These are phyloP conservation scores for Nothophaeocryptopus gaeumannii DNA, from an alignment of 2,329 filamentous ascomycete genomes.

Conservation along the genomic window DNA sequence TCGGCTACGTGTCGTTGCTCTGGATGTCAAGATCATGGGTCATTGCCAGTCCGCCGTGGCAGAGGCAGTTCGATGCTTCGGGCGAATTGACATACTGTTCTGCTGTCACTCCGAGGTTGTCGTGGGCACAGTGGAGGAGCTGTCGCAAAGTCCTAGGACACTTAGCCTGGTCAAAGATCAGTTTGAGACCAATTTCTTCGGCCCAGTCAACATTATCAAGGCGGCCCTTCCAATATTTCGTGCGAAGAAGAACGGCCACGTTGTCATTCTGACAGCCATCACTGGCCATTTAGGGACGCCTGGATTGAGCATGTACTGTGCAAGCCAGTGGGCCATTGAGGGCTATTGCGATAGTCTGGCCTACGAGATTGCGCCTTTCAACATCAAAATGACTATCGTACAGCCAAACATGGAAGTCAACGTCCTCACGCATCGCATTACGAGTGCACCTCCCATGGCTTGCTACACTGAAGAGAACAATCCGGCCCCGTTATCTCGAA, in stretches of 20 bases:
- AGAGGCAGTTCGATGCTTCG: slow-evolving; percentile 79
- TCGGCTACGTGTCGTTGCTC: slow-evolving; percentile 62
- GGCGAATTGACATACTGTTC: slow-evolving; percentile 82
- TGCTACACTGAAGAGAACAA: slow-evolving; percentile 68
- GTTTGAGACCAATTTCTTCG: slow-evolving; percentile 93
- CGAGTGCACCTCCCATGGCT: slow-evolving; percentile 73
- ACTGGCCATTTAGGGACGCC: slow-evolving; percentile 92
- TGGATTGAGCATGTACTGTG: slow-evolving; percentile 84
- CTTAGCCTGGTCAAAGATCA: slow-evolving; percentile 81
- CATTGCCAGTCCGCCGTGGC: slow-evolving; percentile 84
- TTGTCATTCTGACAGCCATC: slow-evolving; percentile 84
- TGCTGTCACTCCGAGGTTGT: slow-evolving; percentile 89
- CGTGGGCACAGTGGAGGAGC: slow-evolving; percentile 86
- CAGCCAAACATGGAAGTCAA: slow-evolving; percentile 93
- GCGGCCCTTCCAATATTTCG: slow-evolving; percentile 78
- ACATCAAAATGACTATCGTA: slow-evolving; percentile 92
- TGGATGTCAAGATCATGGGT: slow-evolving; percentile 59
- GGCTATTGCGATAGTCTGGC: slow-evolving; percentile 92
- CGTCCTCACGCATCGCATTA: slow-evolving; percentile 81
- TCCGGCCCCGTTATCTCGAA: slow-evolving; percentile 74
- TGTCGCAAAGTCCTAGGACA: slow-evolving; percentile 69
- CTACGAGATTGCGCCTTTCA: slow-evolving; percentile 93
- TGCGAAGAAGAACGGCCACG: slow-evolving; percentile 77
- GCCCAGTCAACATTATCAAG: slow-evolving; percentile 93
- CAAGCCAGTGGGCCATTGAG: slow-evolving; percentile 90